Conservation (phyloP, 2,329 filamentous ascomycete species). For the Neonectria punicea region DNA sequence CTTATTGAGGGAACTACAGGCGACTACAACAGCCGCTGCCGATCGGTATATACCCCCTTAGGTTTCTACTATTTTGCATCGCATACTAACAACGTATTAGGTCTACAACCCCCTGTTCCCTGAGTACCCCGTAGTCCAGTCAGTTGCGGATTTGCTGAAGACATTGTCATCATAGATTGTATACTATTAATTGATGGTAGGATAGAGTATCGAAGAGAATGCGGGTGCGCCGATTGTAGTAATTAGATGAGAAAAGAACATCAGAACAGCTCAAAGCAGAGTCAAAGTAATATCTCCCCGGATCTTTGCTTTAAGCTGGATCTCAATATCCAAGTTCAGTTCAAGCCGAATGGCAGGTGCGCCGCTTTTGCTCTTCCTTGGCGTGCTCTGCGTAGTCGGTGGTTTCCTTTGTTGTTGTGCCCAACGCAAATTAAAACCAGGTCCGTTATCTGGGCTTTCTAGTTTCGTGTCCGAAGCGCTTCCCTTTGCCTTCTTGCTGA, state of each 20-base stretch:
- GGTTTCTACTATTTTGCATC: not conserved
- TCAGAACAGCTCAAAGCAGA: not conserved
- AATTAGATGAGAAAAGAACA: not conserved
- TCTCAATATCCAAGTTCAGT: not conserved
- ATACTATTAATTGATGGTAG: not conserved
- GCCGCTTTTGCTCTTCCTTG: not conserved
- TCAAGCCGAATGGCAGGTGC: not conserved
- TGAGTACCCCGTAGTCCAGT: conserved; percentile 24
- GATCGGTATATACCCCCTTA: conserved; percentile 27
- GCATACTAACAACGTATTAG: conserved; percentile 7
- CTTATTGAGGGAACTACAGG: conserved; percentile 8
- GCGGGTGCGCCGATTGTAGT: not conserved
- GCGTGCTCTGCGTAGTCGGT: not conserved
- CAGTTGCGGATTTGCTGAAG: conserved; percentile 5
- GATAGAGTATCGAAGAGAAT: not conserved
- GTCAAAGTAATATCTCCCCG: not conserved
- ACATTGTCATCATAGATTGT: not conserved
- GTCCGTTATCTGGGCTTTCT: not conserved
- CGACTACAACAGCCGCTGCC: conserved; percentile 34
- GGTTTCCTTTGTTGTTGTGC: not conserved
- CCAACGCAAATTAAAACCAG: not conserved
- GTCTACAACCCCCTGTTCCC: conserved; percentile 21
- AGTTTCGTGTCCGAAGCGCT: not conserved
- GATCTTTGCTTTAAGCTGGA: not conserved
- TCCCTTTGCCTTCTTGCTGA: not conserved